Base-by-base conservation (phyloP, 306 rosid genomes). In the Comarum palustre region DNA sequence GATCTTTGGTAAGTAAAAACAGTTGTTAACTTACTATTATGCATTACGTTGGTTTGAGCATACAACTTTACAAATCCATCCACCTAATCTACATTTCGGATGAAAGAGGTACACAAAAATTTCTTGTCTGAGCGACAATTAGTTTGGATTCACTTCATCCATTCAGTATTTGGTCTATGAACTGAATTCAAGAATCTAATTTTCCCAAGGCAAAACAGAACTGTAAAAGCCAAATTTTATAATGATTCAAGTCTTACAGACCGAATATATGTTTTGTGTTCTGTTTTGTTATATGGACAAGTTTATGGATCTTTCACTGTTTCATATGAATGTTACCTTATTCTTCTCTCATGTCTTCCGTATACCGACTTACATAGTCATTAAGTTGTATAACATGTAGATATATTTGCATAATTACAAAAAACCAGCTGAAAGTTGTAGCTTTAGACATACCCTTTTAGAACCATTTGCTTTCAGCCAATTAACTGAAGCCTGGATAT, bases 391-490 rank as follows among this genome's bases (percentile, higher is more conserved):
- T 47, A 12, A 38, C 36, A 52, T 19, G 27, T 42, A 31, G 22
- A 31, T 7, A 63, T 36, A 38, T 7, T 52, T 52, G 5, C 65
- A 71, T 10, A 24, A 11, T 57, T 25, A 57, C 6, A 38, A 51
- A 31, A 54, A 62, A 29, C 38, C 78, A 48, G 46, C 57, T 65
- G 32, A 70, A 24, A 20, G 17, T 16, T 50, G 52, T 48, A 14
- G 67, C 20, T 69, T 16, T 39, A 3, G 55, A 59, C 75, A 57
- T 62, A 91, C 98, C 98, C 89, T 94, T 79, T 80, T 86, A 4
- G 98, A 91, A 62, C 98, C 98, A 86, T 94, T 89, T 73, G 81
- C 87, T 75, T 91, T 94, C 76, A 94, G 92, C 98, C 98, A 94
- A 67, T 91, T 81, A 66, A 88, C 87, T 39, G 98, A 92, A 77